These are phyloP conservation scores for Monascus ruber DNA, from an alignment of 2,329 filamentous ascomycete species.

Conservation along the genomic window DNA sequence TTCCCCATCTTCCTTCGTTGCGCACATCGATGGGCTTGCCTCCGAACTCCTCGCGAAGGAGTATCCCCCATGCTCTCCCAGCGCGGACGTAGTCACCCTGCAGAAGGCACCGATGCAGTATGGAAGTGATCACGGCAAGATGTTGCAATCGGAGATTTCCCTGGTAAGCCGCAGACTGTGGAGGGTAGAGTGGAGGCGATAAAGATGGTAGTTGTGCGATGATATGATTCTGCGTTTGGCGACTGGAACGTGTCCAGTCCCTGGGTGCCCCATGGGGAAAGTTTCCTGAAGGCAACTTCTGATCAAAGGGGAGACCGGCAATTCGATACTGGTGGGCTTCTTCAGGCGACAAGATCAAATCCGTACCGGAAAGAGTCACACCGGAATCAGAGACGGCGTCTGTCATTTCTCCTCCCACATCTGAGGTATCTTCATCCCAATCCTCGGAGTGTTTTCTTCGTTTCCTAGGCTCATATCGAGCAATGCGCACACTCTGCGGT, in stretches of 20 bases:
- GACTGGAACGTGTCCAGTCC: conserved; percentile 2
- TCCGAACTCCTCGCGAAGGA: conserved; percentile 51
- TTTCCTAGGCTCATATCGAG: conserved; percentile 25
- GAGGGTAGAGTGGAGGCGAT: conserved; percentile 23
- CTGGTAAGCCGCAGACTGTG: conserved; percentile 19
- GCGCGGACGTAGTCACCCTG: conserved; percentile 61
- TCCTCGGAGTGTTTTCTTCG: conserved; percentile 18
- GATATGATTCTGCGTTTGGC: conserved; percentile 9
- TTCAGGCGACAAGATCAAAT: conserved; percentile 25
- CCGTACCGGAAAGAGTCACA: conserved; percentile 9
- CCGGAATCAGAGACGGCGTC: conserved; percentile 16
- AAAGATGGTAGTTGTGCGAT: conserved; percentile 18
- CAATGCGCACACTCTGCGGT: conserved; percentile 21
- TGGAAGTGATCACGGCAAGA: conserved; percentile 54
- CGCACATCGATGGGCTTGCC: conserved; percentile 57
- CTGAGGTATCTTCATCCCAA: conserved; percentile 15
- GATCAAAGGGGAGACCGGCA: conserved; percentile 27
- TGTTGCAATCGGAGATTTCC: conserved; percentile 39
- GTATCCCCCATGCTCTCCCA: conserved; percentile 60
- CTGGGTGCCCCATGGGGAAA: conserved; percentile 30
- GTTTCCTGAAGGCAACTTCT: conserved; percentile 26
- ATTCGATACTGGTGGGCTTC: conserved; percentile 34
- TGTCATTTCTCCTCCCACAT: conserved; percentile 15
- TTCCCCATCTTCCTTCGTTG: conserved; percentile 60
- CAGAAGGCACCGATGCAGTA: conserved; percentile 62